Evolutionary conservation across 2,329 filamentous ascomycete genomes (phyloP), one percentile per base, ranked within the genome.

Genomic region (Acrocalymma vagum): DNA sequence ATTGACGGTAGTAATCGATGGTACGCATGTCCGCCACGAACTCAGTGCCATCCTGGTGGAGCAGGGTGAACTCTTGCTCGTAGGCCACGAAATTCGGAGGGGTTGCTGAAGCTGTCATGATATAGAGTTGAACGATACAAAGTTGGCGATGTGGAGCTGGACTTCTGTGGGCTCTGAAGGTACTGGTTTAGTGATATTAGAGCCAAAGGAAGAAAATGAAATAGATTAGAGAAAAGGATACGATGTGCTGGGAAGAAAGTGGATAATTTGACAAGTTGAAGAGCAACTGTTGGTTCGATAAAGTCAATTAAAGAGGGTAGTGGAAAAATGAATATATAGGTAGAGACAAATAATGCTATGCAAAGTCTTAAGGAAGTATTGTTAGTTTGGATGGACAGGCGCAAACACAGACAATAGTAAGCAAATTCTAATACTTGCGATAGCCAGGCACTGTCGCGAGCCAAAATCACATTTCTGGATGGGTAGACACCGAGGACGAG

Each of bases 21-120:
- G 67, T 60, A 7, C 48, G 30, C 42, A 84, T 64, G 28, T 63
- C 53, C 25, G 78, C 57, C 1, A 62, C 51, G 46, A 80, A 61
- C 1, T 67, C 52, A 1, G 63, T 67, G 16, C 76, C 76, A 60
- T 83, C 71, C 3, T 68, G 56, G 17, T 62, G 48, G 24, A 68
- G 60, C 35, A 86, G 61, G 25, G 66, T 76, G 58, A 86, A 58
- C 26, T 60, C 64, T 59, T 86, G 82, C 25, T 54, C 67, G 60
- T 73, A 80, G 1, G 78, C 75, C 53, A 84, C 71, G 63, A 80
- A 80, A 31, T 56, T 52, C 6, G 48, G 28, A 1, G 57, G 53
- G 14, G 33, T n/a, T 20, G 18, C 30, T 31, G 5, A 26, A 15
- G 29, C 26, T 14, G 25, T 20, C n/a, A 16, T 35, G 17, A 14